phyloP scores from a whole-genome alignment of 148 eudicot species.

The Fagopyrum tataricum region DNA sequence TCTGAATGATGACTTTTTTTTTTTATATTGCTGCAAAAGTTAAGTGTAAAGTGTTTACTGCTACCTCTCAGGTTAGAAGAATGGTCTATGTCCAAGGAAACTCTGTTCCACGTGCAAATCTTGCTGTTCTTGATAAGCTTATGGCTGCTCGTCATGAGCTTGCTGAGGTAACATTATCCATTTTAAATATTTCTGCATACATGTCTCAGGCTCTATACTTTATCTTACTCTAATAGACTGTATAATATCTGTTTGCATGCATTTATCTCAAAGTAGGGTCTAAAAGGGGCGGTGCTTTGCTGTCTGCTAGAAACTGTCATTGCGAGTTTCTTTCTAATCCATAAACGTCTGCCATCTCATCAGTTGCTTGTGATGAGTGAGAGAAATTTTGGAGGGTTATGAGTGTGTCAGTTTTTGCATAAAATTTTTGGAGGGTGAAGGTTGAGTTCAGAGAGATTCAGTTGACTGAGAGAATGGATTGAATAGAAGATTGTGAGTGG shows the following conservation, averaged over 20 bases:
- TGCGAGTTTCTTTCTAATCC: not conserved
- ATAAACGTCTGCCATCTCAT: not conserved
- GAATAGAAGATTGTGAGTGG: not conserved
- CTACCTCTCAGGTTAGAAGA: slow-evolving; percentile 66
- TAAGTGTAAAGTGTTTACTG: not conserved
- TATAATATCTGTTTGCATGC: no score
- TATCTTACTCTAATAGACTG: not conserved
- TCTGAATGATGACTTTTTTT: no score
- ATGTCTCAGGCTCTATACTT: not conserved
- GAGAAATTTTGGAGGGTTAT: not conserved
- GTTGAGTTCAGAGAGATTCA: not conserved
- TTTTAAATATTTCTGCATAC: not conserved
- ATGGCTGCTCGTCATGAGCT: slow-evolving; percentile 86
- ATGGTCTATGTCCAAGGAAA: slow-evolving; percentile 73
- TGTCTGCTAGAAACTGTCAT: not conserved
- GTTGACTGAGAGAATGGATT: not conserved
- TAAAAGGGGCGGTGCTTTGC: not conserved
- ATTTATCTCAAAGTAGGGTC: not conserved
- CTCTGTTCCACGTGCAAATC: slow-evolving; percentile 81
- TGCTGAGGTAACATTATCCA: slow-evolving; percentile 53
- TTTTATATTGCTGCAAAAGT: no score
- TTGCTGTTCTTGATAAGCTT: slow-evolving; percentile 82
- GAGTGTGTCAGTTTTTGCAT: not conserved
- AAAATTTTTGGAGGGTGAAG: not conserved
- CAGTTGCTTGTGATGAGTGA: not conserved